These are phyloP conservation scores for Lophiotrema nucula DNA, from an alignment of 495 filamentous ascomycete genomes.

Conservation along the genomic window DNA sequence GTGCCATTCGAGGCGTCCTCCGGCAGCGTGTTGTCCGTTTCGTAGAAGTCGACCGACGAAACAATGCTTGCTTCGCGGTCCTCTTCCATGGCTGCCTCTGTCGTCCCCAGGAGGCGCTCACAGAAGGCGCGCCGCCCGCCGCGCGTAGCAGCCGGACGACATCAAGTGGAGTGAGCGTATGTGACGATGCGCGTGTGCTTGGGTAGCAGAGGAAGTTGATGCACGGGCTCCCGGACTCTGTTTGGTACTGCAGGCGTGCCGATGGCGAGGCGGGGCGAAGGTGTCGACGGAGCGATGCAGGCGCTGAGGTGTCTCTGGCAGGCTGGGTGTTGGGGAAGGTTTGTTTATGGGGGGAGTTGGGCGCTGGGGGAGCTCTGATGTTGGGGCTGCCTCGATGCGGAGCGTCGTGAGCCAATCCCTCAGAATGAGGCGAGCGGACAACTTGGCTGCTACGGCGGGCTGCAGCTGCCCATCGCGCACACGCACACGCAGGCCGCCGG, in stretches of 20 bases:
- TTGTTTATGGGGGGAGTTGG: not conserved
- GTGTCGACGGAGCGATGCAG: not conserved
- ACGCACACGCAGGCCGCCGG: too few species aligned
- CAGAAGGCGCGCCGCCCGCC: slow-evolving; percentile 14
- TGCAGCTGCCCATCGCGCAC: not conserved
- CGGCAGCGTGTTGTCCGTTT: slow-evolving; percentile 23
- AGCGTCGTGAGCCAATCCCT: slow-evolving; percentile 10
- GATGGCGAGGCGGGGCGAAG: not conserved
- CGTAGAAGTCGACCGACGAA: slow-evolving; percentile 33
- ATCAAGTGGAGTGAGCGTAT: slow-evolving; percentile 12
- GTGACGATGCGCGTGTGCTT: not conserved
- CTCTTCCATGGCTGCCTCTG: slow-evolving; percentile 28
- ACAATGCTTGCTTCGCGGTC: slow-evolving; percentile 25
- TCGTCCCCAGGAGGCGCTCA: slow-evolving; percentile 19
- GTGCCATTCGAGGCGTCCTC: not conserved
- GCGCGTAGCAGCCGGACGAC: slow-evolving; percentile 16
- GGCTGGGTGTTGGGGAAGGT: not conserved
- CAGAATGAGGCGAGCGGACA: slow-evolving; percentile 16
- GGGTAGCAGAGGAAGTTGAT: not conserved
- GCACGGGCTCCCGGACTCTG: not conserved
- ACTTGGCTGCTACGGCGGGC: not conserved
- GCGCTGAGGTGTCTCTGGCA: not conserved
- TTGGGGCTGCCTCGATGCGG: not conserved
- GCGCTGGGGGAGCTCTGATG: not conserved
- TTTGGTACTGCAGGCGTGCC: too few species aligned